These are phyloP conservation scores for Fagus crenata DNA, from an alignment of 306 rosid genomes.

Conservation along the genomic window DNA sequence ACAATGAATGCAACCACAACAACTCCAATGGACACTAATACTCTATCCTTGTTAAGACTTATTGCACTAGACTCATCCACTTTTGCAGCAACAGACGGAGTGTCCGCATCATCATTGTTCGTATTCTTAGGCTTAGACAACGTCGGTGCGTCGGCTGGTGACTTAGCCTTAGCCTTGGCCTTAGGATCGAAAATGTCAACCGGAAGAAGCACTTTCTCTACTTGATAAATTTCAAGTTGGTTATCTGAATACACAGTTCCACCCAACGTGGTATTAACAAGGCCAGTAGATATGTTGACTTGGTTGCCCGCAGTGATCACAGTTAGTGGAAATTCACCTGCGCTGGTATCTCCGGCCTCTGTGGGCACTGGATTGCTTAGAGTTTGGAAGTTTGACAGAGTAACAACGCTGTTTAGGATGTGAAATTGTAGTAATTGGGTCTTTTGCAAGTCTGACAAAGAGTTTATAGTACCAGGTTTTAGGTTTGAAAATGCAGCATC, in stretches of 20 bases:
- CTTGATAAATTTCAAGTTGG: conserved; percentile 38
- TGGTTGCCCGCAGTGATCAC: conserved; percentile 35
- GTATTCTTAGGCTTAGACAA: conserved; percentile 3
- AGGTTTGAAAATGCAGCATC: conserved; percentile 39
- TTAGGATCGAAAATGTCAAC: conserved; percentile 32
- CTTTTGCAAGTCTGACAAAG: conserved; percentile 31
- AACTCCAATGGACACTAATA: conserved; percentile 28
- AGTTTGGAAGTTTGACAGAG: conserved; percentile 38
- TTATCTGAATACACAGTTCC: conserved; percentile 38
- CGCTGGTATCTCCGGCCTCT: conserved; percentile 35
- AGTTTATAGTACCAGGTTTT: conserved; percentile 40
- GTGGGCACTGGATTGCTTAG: conserved; percentile 46
- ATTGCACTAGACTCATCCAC: background rate
- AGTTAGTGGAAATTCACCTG: conserved; percentile 36
- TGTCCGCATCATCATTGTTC: background rate
- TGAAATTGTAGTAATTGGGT: conserved; percentile 41
- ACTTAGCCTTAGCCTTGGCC: background rate
- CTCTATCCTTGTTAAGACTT: background rate
- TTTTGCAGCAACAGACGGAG: conserved; percentile 7
- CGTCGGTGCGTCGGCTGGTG: conserved; percentile 27
- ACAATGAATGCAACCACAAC: background rate
- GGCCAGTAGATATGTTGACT: conserved; percentile 41
- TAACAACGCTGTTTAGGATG: conserved; percentile 25
- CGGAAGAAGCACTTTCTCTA: conserved; percentile 42
- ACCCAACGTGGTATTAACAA: conserved; percentile 37